phyloP scores from a whole-genome alignment of 2,329 filamentous ascomycete species.

The Pleurostoma richardsiae region DNA sequence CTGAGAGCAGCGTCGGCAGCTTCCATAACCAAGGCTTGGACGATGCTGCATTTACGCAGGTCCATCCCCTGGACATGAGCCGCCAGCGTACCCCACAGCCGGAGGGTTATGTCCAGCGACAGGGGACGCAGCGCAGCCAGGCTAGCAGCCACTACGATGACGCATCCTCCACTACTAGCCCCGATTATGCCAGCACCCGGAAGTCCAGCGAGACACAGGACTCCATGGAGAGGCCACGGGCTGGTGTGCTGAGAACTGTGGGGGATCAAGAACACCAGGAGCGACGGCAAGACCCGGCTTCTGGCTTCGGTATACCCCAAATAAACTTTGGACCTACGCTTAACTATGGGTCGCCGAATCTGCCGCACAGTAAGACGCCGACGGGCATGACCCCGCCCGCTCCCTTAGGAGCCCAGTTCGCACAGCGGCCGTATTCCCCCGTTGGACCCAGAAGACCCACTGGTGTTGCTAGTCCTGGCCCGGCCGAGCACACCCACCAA shows the following conservation, averaged over 20 bases:
- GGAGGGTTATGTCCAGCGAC: constrained; percentile 21
- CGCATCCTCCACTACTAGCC: constrained; percentile 59
- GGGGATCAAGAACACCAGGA: constrained; percentile 42
- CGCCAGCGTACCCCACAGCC: constrained; percentile 1
- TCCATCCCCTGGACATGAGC: constrained; percentile 23
- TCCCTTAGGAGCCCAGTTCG: constrained; percentile 7
- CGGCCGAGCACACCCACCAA: constrained; percentile 26
- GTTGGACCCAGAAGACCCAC: constrained; percentile 13
- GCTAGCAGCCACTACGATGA: constrained; percentile 55
- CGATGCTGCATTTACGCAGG: constrained; percentile 43
- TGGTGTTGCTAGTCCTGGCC: constrained; percentile 9
- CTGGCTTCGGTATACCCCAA: constrained; percentile 54
- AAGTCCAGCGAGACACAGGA: constrained; percentile 45
- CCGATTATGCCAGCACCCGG: constrained; percentile 73
- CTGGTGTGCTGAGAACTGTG: constrained; percentile 75
- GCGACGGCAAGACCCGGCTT: constrained; percentile 9
- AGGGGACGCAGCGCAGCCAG: constrained; percentile 27
- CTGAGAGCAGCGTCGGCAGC: constrained; percentile 31
- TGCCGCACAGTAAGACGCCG: constrained; percentile 25
- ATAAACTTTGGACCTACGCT: constrained; percentile 86
- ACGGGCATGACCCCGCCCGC: constrained; percentile 15
- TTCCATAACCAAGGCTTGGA: constrained; percentile 35
- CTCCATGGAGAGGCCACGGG: constrained; percentile 62
- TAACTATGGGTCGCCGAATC: constrained; percentile 46
- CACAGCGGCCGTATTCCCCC: constrained; percentile 25